Percentiles rank a stretch among this genome's conserved stretches.
phyloP scores from a whole-genome alignment of 257 asterid species.

The Salvia rosmarinus region DNA sequence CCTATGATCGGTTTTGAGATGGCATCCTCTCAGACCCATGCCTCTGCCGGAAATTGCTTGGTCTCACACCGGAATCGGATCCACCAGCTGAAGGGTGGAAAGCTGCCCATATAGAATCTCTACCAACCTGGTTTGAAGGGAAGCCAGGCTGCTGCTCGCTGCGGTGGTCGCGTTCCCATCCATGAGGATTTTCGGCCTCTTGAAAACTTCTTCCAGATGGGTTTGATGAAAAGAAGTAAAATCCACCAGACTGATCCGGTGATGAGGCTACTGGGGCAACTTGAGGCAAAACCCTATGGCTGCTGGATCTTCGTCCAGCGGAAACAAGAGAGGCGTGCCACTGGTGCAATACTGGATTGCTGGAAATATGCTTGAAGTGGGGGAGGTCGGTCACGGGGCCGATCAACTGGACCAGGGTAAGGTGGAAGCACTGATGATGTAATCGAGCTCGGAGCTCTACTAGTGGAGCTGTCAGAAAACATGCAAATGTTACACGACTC shows the following conservation, averaged over 20 bases:
- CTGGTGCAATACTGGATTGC: slow-evolving; percentile 56
- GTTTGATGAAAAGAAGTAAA: slow-evolving; percentile 58
- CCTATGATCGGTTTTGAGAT: slow-evolving; percentile 63
- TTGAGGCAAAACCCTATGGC: slow-evolving; percentile 58
- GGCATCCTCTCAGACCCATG: slow-evolving; percentile 80
- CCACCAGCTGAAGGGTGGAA: slow-evolving; percentile 56
- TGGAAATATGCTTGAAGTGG: slow-evolving; percentile 72
- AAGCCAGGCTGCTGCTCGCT: slow-evolving; percentile 43
- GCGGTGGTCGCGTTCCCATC: slow-evolving; percentile 52
- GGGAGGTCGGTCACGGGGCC: slow-evolving; percentile 67
- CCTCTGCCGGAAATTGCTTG: slow-evolving; percentile 55
- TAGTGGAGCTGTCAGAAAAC: slow-evolving; percentile 56
- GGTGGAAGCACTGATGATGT: slow-evolving; percentile 67
- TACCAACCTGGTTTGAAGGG: slow-evolving; percentile 44
- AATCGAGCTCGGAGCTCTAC: slow-evolving; percentile 72
- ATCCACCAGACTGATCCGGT: slow-evolving; percentile 58
- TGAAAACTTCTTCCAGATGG: slow-evolving; percentile 61
- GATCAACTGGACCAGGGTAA: slow-evolving; percentile 63
- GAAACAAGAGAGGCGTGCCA: slow-evolving; percentile 49
- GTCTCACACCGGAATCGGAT: slow-evolving; percentile 47
- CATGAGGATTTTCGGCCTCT: slow-evolving; percentile 55
- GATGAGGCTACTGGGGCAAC: slow-evolving; percentile 58
- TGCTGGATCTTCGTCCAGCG: slow-evolving; percentile 54
- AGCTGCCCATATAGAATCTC: slow-evolving; percentile 69
- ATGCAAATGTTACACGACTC: slow-evolving; percentile 4